phyloP scores from a whole-genome alignment of 352 stramenopile genomes.

The Thraustotheca clavata region DNA sequence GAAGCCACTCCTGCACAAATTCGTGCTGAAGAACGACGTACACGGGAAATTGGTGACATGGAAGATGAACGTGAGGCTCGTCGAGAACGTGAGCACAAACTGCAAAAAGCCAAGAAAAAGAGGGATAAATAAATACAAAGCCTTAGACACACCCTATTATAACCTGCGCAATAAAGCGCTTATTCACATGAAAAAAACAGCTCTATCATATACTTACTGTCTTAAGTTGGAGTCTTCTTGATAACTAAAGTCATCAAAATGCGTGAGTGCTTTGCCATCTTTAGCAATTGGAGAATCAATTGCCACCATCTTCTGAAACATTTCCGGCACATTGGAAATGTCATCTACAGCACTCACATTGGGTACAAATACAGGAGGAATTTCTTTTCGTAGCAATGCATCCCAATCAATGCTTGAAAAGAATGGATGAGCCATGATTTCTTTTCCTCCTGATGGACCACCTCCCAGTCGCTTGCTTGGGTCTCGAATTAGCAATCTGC shows the following conservation, averaged over 20 bases:
- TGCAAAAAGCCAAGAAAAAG: constrained; percentile 72
- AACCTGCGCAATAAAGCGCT: neutral
- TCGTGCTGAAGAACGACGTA: constrained; percentile 75
- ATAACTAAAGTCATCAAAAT: constrained; percentile 88
- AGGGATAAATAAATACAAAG: constrained; percentile 26
- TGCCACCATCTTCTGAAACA: constrained; percentile 86
- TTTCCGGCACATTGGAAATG: constrained; percentile 83
- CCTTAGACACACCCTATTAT: neutral
- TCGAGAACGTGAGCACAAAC: constrained; percentile 81
- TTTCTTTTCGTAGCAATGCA: constrained; percentile 76
- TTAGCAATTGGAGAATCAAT: constrained; percentile 84
- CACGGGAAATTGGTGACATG: constrained; percentile 55
- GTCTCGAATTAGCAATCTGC: constrained; percentile 88
- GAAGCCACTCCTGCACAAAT: constrained; percentile 79
- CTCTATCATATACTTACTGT: neutral
- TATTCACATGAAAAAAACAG: neutral
- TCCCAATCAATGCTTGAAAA: constrained; percentile 83
- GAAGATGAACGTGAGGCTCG: constrained; percentile 78
- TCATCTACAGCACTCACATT: constrained; percentile 72
- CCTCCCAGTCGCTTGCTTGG: constrained; percentile 88
- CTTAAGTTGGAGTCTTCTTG: constrained; percentile 44
- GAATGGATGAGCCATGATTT: constrained; percentile 85
- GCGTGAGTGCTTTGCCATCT: constrained; percentile 71
- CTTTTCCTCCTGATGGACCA: constrained; percentile 65
- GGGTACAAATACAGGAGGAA: constrained; percentile 69